phyloP scores from a whole-genome alignment of 2,329 filamentous ascomycete species.

The Pseudocercospora cruenta region DNA sequence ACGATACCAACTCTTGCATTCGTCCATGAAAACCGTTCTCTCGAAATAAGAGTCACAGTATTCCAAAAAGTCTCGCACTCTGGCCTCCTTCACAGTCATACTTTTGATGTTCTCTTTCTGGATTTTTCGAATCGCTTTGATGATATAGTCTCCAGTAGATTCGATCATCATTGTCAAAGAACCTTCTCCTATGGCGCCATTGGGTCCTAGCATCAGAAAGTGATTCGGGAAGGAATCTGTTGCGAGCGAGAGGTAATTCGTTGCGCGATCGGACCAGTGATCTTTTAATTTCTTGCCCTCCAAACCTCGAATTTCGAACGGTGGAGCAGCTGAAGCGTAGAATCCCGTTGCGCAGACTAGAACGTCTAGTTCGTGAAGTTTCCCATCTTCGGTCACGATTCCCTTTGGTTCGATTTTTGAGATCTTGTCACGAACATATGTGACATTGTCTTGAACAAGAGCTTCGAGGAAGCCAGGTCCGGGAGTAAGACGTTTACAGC shows the following conservation, averaged over 20 bases:
- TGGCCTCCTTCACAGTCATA: conserved; percentile 49
- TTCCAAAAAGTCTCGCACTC: conserved; percentile 56
- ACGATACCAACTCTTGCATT: conserved; percentile 24
- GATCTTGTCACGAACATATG: conserved; percentile 47
- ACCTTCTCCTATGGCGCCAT: conserved; percentile 28
- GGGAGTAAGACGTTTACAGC: conserved; percentile 55
- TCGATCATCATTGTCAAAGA: conserved; percentile 28
- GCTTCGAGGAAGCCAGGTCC: conserved; percentile 57
- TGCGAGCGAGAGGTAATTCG: conserved; percentile 41
- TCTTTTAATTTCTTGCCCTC: conserved; percentile 36
- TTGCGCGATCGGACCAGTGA: conserved; percentile 42
- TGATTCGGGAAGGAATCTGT: conserved; percentile 38
- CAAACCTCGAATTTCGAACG: conserved; percentile 33
- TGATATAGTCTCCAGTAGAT: conserved; percentile 48
- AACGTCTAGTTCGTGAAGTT: conserved; percentile 39
- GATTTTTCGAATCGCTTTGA: conserved; percentile 45
- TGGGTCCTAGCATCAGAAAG: conserved; percentile 34
- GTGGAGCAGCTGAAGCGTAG: conserved; percentile 39
- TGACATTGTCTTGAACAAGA: conserved; percentile 52
- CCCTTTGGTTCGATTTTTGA: conserved; percentile 42
- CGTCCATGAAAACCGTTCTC: conserved; percentile 41
- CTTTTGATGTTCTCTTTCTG: conserved; percentile 47
- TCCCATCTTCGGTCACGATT: conserved; percentile 47
- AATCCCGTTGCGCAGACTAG: conserved; percentile 42
- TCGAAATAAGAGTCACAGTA: conserved; percentile 54